Evolutionary conservation across 2,329 filamentous ascomycete genomes (phyloP), one percentile per base, ranked within the genome.

Genomic region (Sclerotinia nivalis): DNA sequence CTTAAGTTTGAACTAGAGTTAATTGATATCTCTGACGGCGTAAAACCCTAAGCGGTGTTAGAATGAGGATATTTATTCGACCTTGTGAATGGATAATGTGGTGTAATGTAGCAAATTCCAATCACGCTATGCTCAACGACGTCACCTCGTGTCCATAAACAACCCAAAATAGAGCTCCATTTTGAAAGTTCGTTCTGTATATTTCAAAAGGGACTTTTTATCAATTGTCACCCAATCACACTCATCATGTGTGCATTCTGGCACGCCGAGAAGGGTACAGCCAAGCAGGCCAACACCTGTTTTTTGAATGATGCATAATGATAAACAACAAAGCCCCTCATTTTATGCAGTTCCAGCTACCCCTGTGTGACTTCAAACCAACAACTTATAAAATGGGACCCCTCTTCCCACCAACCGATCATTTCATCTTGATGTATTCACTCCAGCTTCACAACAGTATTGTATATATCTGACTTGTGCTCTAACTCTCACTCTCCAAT

Each of bases 291-390:
- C 31, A 66, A 56, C 62, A 56, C 62, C 49, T 31, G 62, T 55
- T 43, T 55, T 43, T 55, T 66, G 18, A 66, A 40, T 64, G 62
- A 50, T 54, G 15, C 31, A 52, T 40, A 65, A 52, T 52, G 31
- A 65, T 40, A 31, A 54, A 28, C 34, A 28, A 40, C 7, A 9
- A 54, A 66, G 50, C 62, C 62, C 62, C 62, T 54, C 62, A 56
- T 56, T 65, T 55, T 31, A 66, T 66, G 50, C 62, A 52, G 13
- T 34, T 64, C 50, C 62, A 55, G 13, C 49, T 45, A 47, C 49
- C 49, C 62, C 62, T 66, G 50, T 31, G 43, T 66, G 49, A 56
- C 28, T 37, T 31, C 37, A 66, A n/a, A 22, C 72, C 61, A 64
- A 37, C 31, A 8, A 52, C 31, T 64, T 64, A 52, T 37, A 31